Evolutionary conservation across 2,329 filamentous ascomycete species (phyloP).

Genomic region (Capronia americana): DNA sequence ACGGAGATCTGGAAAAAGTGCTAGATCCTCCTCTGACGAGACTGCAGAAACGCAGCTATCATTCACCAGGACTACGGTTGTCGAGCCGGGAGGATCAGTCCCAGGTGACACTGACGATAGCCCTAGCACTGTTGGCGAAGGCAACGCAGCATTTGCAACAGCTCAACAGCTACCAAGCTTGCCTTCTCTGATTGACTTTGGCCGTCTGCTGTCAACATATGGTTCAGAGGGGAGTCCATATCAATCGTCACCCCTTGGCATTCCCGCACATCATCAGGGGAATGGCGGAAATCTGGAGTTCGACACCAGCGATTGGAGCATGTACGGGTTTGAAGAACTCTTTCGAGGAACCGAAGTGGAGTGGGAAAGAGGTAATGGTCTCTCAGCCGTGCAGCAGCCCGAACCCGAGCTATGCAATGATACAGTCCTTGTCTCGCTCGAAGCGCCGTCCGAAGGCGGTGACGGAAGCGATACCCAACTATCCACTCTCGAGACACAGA

Average conservation of each 20-base stretch:
- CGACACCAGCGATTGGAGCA: constrained; percentile 7
- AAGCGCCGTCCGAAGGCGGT: not conserved
- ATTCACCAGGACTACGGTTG: not conserved
- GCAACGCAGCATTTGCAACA: not conserved
- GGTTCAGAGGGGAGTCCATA: not conserved
- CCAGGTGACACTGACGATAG: not conserved
- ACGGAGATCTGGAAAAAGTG: not conserved
- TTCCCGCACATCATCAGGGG: not conserved
- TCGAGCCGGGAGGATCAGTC: not conserved
- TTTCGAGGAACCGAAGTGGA: not conserved
- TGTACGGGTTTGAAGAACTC: constrained; percentile 4
- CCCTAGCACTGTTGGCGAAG: not conserved
- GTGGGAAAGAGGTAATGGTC: not conserved
- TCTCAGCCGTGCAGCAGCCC: not conserved
- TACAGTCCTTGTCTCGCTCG: not conserved
- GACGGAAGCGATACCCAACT: not conserved
- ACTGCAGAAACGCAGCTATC: not conserved
- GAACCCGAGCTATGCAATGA: not conserved
- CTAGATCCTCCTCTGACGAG: not conserved
- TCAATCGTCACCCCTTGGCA: not conserved
- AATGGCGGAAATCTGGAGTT: not conserved
- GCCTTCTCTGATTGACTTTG: not conserved
- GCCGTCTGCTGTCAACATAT: not conserved
- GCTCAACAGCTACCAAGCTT: not conserved
- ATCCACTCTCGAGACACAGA: constrained; percentile 1